Evolutionary conservation across 768 basidiomycete species (phyloP).

Genomic region (Boletellus ananas): DNA sequence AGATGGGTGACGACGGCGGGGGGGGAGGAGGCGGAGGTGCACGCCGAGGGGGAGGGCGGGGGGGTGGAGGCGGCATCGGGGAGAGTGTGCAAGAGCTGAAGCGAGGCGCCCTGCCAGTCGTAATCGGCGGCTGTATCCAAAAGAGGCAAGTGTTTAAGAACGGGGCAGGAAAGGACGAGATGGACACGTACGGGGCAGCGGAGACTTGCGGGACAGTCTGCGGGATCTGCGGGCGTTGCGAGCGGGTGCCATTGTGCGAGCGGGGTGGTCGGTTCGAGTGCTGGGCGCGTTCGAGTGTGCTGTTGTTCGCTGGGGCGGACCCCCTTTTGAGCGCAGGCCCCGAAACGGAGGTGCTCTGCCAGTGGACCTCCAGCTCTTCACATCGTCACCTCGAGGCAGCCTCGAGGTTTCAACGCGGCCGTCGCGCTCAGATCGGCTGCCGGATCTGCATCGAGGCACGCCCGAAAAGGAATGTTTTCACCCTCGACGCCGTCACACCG

Average conservation of each 20-base stretch:
- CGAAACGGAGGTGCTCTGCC: constrained; percentile 14
- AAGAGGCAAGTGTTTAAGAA: constrained; percentile 35
- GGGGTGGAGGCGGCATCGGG: constrained; percentile 8
- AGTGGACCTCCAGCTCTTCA: constrained; percentile 28
- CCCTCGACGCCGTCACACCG: too few relatives aligned
- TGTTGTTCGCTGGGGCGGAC: constrained; percentile 7
- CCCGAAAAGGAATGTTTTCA: neutral
- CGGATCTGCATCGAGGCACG: constrained; percentile 27
- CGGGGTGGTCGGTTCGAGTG: constrained; percentile 1
- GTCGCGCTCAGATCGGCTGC: constrained; percentile 23
- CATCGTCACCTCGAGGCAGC: constrained; percentile 40
- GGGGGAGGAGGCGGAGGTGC: constrained; percentile 17
- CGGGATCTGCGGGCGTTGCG: constrained; percentile 41
- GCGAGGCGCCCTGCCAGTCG: constrained; percentile 24
- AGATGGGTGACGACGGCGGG: constrained; percentile 24
- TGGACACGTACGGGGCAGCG: constrained; percentile 29
- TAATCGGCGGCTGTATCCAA: constrained; percentile 31
- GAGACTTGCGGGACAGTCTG: constrained; percentile 40
- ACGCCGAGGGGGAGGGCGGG: constrained; percentile 18
- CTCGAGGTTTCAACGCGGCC: constrained; percentile 31
- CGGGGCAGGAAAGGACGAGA: constrained; percentile 16
- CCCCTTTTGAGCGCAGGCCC: constrained; percentile 32
- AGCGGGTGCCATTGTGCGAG: constrained; percentile 28
- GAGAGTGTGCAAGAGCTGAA: constrained; percentile 21
- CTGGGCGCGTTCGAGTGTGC: constrained; percentile 9